phyloP scores from a whole-genome alignment of 2,329 filamentous ascomycete genomes.

The Aspergillus fumigatiaffinis region DNA sequence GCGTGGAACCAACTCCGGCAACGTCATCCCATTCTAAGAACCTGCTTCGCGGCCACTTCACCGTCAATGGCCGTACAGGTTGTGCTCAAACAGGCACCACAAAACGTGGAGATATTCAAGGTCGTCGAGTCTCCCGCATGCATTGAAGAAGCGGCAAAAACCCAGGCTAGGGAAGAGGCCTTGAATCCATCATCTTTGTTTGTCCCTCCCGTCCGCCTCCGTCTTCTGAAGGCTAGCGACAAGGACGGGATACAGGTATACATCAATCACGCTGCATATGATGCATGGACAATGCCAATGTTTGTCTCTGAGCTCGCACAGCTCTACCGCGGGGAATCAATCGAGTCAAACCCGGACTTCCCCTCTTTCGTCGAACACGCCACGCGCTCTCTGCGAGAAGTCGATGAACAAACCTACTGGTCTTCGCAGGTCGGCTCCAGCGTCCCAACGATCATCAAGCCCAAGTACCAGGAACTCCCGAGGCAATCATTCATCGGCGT shows the following conservation, averaged over 20 bases:
- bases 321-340: constrained; percentile 19
- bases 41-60: constrained; percentile 27
- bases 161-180: constrained; percentile 20
- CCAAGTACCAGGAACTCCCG: neutral
- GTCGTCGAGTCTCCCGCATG: constrained; percentile 11
- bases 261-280: constrained; percentile 35
- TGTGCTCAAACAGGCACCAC: constrained; percentile 21
- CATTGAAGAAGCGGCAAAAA: constrained; percentile 14
- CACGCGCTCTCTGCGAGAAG: constrained; percentile 13
- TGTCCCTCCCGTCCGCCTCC: constrained; percentile 28
- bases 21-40: constrained; percentile 31
- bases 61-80: constrained; percentile 26
- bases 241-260: constrained; percentile 28
- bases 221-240: constrained; percentile 23
- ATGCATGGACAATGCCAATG: constrained; percentile 34
- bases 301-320: constrained; percentile 28
- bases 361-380: constrained; percentile 23
- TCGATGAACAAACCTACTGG: constrained; percentile 24
- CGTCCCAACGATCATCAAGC: constrained; percentile 18
- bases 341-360: constrained; percentile 16
- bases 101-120: constrained; percentile 18
- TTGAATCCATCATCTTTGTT: constrained; percentile 26
- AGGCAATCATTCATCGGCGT: constrained; percentile 20
- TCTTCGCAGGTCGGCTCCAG: constrained; percentile 11
- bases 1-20: constrained; percentile 30